Evolutionary conservation across 352 stramenopile genomes (phyloP), one percentile per base, ranked within the genome.

Genomic region (Achlya hypogyna): DNA sequence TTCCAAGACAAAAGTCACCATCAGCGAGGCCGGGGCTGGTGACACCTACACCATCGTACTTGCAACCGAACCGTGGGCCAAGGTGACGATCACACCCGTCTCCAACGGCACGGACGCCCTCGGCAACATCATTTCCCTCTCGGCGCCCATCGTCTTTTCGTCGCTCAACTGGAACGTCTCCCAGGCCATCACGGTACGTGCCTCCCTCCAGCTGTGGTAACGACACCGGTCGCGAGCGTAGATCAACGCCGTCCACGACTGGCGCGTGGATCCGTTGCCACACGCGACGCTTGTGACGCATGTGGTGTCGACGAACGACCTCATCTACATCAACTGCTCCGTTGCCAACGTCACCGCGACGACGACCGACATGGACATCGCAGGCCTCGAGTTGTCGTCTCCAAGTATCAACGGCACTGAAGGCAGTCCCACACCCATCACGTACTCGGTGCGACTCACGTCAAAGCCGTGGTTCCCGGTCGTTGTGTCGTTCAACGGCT

Each of bases 401-500:
- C 27, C 62, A 4, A 20, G 68, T 1, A 69, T 92, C 28, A 40
- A 74, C 2, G 78, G 71, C 0, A 23, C 20, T 0, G 83, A 92
- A 65, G 78, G 76, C 40, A 84, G 81, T 40, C 45, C 51, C 0
- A 77, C 63, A 0, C 56, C 75, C 5, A 78, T 85, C 20, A 62
- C 6, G 2, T 92, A 90, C 60, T 62, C 52, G 1, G 56, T 89
- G 0, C 78, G 81, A 0, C 68, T 92, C 1, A 88, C 69, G 0
- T 86, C 81, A 0, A 82, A 90, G 65, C 83, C 83, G 1, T 92
- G 83, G 83, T 63, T 69, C 4, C 71, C 78, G 4, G 83, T 92
- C 0, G 42, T 72, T 3, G 51, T 92, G 4, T 63, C 58, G 0
- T 81, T 82, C 0, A 85, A 87, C 28, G 74, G 75, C 1, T 75